These are phyloP conservation scores for Quercus wislizeni DNA, from an alignment of 306 rosid species.

Conservation along the genomic window DNA sequence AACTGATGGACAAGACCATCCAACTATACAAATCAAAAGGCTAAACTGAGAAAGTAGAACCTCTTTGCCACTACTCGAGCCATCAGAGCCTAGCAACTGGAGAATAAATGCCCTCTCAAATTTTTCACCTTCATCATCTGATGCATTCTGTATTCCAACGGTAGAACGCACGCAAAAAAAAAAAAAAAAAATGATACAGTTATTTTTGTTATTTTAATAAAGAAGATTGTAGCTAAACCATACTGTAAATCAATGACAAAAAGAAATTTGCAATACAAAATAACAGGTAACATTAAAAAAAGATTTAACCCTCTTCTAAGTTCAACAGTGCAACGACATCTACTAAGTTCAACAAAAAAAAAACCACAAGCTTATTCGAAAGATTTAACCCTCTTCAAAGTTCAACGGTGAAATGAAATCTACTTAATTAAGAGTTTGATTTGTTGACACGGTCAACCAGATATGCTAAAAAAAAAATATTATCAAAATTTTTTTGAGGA, in stretches of 20 bases:
- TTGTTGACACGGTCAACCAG: neutral
- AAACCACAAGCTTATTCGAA: neutral
- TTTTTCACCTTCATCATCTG: conserved; percentile 66
- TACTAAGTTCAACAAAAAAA: neutral
- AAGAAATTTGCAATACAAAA: neutral
- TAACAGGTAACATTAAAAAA: neutral
- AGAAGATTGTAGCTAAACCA: conserved; percentile 2
- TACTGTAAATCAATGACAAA: neutral
- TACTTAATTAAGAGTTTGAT: neutral
- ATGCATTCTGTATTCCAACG: conserved; percentile 56
- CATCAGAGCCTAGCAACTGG: conserved; percentile 62
- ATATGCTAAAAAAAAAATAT: neutral
- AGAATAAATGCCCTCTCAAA: conserved; percentile 85
- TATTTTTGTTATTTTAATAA: conserved; percentile 9
- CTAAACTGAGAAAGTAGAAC: conserved; percentile 39
- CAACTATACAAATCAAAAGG: conserved; percentile 1
- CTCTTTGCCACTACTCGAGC: conserved; percentile 63
- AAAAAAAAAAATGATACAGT: neutral
- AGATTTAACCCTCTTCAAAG: neutral
- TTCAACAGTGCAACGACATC: neutral
- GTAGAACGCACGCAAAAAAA: conserved; percentile 8
- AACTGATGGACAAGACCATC: neutral
- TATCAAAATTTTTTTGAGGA: neutral
- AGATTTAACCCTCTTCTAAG: neutral
- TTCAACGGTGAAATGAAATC: neutral